These are phyloP conservation scores for Diplosphaera chodatii DNA, from an alignment of 139 green algal species.

Conservation along the genomic window DNA sequence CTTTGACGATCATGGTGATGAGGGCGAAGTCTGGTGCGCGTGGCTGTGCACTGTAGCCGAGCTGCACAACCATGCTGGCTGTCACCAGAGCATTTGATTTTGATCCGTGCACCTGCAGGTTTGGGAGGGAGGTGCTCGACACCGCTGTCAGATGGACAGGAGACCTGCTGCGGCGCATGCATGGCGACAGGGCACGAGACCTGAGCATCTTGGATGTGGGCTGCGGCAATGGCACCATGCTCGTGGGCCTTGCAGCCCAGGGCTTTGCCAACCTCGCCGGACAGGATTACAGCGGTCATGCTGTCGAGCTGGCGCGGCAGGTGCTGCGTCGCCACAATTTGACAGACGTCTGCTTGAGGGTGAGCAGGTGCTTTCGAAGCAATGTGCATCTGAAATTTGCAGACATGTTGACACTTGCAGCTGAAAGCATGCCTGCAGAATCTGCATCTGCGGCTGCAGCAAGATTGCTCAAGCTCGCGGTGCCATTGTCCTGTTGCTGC, in stretches of 20 bases:
- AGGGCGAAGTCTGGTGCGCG: slow-evolving; percentile 22
- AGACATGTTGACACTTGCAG: too few species aligned
- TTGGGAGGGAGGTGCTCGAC: slow-evolving; percentile 17
- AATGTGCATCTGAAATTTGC: not conserved
- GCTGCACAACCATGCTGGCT: too few species aligned
- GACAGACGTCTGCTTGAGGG: not conserved
- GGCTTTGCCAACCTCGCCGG: slow-evolving; percentile 29
- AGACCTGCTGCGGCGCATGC: not conserved
- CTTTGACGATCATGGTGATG: slow-evolving; percentile 8
- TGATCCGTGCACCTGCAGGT: too few species aligned
- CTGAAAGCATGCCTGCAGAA: too few species aligned
- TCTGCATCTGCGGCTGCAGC: too few species aligned
- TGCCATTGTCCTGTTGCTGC: not conserved
- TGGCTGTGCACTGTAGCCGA: too few species aligned
- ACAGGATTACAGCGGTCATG: slow-evolving; percentile 30
- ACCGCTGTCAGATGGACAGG: slow-evolving; percentile 3
- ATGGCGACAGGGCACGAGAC: not conserved
- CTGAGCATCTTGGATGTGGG: slow-evolving; percentile 30
- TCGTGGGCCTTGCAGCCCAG: slow-evolving; percentile 22
- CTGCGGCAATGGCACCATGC: slow-evolving; percentile 33
- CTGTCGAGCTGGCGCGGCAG: slow-evolving; percentile 18
- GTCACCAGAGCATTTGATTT: too few species aligned
- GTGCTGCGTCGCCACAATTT: slow-evolving; percentile 3
- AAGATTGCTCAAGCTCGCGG: too few species aligned
- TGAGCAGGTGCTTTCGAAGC: not conserved